Evolutionary conservation across 805 yeast genomes (phyloP), one percentile per base, ranked within the genome.

Genomic region (Candida tammaniensis): DNA sequence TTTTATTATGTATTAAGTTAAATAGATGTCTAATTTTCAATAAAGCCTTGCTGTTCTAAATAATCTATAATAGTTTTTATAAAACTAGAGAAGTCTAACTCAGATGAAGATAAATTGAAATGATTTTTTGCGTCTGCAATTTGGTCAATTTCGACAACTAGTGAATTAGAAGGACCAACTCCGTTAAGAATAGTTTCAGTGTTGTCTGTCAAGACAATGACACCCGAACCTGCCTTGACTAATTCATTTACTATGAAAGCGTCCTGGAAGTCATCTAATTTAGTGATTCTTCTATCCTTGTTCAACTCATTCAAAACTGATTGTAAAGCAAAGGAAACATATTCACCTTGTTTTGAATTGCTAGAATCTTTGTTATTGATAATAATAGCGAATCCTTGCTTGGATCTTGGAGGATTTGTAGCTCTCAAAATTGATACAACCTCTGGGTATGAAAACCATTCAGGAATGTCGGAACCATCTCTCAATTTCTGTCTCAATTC

Each of bases 391-490:
- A 89, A 91, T 22, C 98, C 98, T 67, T 91, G 98, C 39, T 72
- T 60, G 39, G 72, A 77, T 64, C 97, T 80, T 44, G 98, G 96
- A 37, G 97, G 97, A 60, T 89, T 89, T 29, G 89, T 78, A 51
- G 86, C 91, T 58, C 98, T 82, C 51, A 89, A 74, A 40, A 91
- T 88, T 59, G 76, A 75, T 40, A 91, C 98, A 34, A 91, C 96
- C 62, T 89, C 97, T 3, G 96, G 96, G 65, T 89, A 89, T 4
- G 96, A 86, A 65, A 91, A 89, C 98, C 98, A 89, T 57, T 78
- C 93, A 44, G 98, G 98, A 49, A 89, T 91, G 43, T 82, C 82
- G 27, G 82, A 73, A 39, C 97, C 97, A 42, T 81, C 83, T 68
- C 80, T 81, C 57, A 89, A 76, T 47, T 91, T 79, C 61, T 82